Conservation (phyloP, 148 eudicot genomes). For the Mesembryanthemum crystallinum region DNA sequence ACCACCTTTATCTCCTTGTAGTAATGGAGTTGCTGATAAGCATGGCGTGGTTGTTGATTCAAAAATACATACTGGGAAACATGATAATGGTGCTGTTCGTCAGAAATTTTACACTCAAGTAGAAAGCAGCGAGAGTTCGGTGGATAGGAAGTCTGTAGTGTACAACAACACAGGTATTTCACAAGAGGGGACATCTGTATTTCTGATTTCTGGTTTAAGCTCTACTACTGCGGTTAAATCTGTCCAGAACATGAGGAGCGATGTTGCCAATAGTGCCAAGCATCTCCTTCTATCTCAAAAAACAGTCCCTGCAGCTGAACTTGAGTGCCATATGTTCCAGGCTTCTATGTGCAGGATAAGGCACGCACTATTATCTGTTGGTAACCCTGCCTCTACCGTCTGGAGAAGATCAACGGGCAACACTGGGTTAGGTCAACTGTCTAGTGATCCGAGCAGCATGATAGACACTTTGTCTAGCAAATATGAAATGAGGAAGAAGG, state of each 20-base stretch:
- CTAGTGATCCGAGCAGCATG: conserved; percentile 54
- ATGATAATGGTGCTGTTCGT: conserved; percentile 33
- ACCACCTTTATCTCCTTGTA: conserved; percentile 77
- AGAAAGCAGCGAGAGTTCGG: conserved; percentile 47
- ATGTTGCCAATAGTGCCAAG: conserved; percentile 39
- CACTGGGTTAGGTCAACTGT: conserved; percentile 42
- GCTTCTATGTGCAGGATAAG: conserved; percentile 84
- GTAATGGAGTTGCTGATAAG: conserved; percentile 58
- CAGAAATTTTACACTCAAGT: conserved; percentile 61
- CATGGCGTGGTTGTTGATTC: conserved; percentile 34
- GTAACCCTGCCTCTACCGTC: conserved; percentile 38
- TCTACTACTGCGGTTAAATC: conserved; percentile 39
- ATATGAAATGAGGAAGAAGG: conserved; percentile 80
- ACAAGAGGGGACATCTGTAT: conserved; percentile 36
- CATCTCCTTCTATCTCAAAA: conserved; percentile 48
- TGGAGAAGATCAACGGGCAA: conserved; percentile 46
- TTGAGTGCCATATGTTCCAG: conserved; percentile 84
- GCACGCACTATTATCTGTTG: conserved; percentile 60
- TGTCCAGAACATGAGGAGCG: conserved; percentile 33
- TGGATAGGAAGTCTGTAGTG: conserved; percentile 30
- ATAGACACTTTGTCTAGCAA: conserved; percentile 46
- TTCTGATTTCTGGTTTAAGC: conserved; percentile 46
- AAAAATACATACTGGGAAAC: conserved; percentile 47
- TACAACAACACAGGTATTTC: conserved; percentile 35
- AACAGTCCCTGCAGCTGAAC: conserved; percentile 74